These are phyloP conservation scores for Stylonectria norvegica DNA, from an alignment of 2,329 filamentous ascomycete species.

Conservation along the genomic window DNA sequence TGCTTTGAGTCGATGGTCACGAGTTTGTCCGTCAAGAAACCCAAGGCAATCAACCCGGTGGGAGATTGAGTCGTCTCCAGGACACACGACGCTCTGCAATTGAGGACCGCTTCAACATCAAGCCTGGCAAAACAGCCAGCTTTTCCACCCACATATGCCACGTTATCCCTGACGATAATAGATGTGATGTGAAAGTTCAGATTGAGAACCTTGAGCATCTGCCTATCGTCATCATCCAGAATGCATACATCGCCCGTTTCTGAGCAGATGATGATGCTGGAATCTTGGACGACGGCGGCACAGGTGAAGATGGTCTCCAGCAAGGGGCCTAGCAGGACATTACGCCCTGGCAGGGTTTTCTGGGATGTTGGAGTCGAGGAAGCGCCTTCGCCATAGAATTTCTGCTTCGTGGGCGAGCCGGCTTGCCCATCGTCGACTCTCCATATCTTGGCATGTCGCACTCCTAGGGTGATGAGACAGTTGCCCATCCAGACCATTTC, in stretches of 20 bases:
- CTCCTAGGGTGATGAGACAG: slow-evolving; percentile 79
- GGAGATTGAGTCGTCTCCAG: slow-evolving; percentile 37
- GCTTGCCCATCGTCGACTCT: slow-evolving; percentile 65
- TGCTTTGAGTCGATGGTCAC: slow-evolving; percentile 73
- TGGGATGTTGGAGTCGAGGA: slow-evolving; percentile 32
- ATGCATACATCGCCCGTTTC: slow-evolving; percentile 88
- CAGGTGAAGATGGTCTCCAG: slow-evolving; percentile 83
- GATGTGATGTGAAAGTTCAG: slow-evolving; percentile 67
- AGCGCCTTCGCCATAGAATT: slow-evolving; percentile 44
- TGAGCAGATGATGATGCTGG: slow-evolving; percentile 77
- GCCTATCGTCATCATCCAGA: slow-evolving; percentile 71
- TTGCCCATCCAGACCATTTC: slow-evolving; percentile 89
- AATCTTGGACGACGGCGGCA: slow-evolving; percentile 64
- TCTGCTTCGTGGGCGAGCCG: slow-evolving; percentile 62
- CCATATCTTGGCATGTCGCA: slow-evolving; percentile 93
- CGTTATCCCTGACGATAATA: slow-evolving; percentile 56
- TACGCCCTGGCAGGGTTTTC: slow-evolving; percentile 77
- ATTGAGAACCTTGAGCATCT: slow-evolving; percentile 62
- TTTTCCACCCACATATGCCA: slow-evolving; percentile 67
- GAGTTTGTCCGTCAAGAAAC: slow-evolving; percentile 62
- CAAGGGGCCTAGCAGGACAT: slow-evolving; percentile 77
- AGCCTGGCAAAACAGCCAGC: slow-evolving; percentile 57
- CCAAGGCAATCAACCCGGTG: slow-evolving; percentile 61
- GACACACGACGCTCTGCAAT: slow-evolving; percentile 38
- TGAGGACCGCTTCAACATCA: slow-evolving; percentile 48